Conservation (phyloP, 345 rosid species). For the Salix suchowensis region DNA sequence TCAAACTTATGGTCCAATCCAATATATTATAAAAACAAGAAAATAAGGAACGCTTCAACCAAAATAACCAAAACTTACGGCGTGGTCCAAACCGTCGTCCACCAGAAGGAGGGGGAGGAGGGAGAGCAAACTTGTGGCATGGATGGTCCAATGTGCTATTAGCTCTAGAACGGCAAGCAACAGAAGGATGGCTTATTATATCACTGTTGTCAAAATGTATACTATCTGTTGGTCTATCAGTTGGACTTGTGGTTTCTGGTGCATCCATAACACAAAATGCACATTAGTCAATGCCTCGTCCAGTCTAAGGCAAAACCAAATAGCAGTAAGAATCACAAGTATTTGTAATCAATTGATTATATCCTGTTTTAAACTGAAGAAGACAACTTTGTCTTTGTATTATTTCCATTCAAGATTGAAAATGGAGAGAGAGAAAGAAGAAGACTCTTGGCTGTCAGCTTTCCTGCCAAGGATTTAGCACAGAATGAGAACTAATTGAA, state of each 20-base stretch:
- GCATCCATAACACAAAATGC: background rate
- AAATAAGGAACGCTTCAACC: background rate
- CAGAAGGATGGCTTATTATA: constrained; percentile 23
- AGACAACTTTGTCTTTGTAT: background rate
- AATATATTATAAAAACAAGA: constrained; percentile 6
- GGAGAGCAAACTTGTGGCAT: constrained; percentile 60
- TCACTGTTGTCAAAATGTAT: background rate
- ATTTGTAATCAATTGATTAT: background rate
- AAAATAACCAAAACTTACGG: constrained; percentile 40
- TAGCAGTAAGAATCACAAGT: background rate
- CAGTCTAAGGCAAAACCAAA: background rate
- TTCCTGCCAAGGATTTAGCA: background rate
- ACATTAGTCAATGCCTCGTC: constrained; percentile 5
- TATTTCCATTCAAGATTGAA: background rate
- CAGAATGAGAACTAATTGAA: background rate
- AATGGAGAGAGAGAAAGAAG: background rate
- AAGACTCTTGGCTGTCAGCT: background rate
- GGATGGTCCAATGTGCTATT: constrained; percentile 39
- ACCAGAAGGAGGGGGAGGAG: constrained; percentile 83
- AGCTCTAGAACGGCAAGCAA: constrained; percentile 13
- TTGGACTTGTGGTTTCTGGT: background rate
- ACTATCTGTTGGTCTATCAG: background rate
- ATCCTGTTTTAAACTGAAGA: background rate
- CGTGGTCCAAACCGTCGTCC: constrained; percentile 63
- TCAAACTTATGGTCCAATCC: constrained; percentile 1